These are phyloP conservation scores for Pestalotiopsis sp. DNA, from an alignment of 2,329 filamentous ascomycete species.

Conservation along the genomic window DNA sequence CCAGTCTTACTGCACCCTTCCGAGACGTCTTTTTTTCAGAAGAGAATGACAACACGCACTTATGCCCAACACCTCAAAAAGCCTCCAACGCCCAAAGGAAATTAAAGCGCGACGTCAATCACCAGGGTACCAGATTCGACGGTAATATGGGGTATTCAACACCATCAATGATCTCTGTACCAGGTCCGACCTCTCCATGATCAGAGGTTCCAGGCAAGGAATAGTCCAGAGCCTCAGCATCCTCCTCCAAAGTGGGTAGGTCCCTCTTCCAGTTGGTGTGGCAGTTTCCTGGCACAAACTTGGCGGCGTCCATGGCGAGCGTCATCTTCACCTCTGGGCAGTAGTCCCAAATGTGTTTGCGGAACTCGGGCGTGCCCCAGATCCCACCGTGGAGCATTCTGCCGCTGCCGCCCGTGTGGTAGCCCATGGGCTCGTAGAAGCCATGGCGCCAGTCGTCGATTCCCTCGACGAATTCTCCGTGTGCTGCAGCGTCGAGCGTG, in stretches of 20 bases:
- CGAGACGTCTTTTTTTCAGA: too few species aligned
- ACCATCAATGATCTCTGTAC: constrained; percentile 41
- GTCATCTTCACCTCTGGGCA: constrained; percentile 61
- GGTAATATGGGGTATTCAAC: constrained; percentile 40
- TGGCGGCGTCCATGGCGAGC: constrained; percentile 53
- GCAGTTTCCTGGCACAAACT: constrained; percentile 50
- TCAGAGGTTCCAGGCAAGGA: constrained; percentile 17
- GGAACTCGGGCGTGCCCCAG: constrained; percentile 47
- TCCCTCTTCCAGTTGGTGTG: constrained; percentile 45
- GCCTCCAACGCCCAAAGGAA: background rate
- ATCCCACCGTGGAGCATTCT: constrained; percentile 42
- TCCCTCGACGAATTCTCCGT: constrained; percentile 36
- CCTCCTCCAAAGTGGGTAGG: constrained; percentile 5
- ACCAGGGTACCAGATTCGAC: constrained; percentile 35
- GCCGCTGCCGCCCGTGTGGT: constrained; percentile 54
- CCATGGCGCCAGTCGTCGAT: constrained; percentile 52
- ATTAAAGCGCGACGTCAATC: background rate
- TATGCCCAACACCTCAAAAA: background rate
- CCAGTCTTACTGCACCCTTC: too few species aligned
- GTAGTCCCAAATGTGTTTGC: constrained; percentile 55
- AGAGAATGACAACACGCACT: too few species aligned
- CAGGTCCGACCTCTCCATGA: constrained; percentile 29
- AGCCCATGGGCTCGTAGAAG: constrained; percentile 59
- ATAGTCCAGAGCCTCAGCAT: constrained; percentile 16
- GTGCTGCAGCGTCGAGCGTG: constrained; percentile 27